A percentile compares a stretch with the other conserved stretches of the same genome.
These are phyloP conservation scores for Vigna reflexopilosa DNA, from an alignment of 306 rosid genomes.

Conservation along the genomic window DNA sequence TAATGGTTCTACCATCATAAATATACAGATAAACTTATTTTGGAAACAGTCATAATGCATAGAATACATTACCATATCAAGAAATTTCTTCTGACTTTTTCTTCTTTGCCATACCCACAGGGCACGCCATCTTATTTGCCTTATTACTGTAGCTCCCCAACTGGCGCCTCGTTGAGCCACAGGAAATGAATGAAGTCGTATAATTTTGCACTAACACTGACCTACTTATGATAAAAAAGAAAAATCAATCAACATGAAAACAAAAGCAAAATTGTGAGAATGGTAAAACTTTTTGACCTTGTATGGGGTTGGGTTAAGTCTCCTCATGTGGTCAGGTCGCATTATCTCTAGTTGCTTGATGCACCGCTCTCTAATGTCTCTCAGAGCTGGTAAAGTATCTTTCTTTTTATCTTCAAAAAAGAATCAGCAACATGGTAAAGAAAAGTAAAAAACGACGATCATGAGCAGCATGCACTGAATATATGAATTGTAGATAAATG, in stretches of 20 bases:
- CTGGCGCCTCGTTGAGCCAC: conserved; percentile 99
- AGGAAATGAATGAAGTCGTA: conserved; percentile 93
- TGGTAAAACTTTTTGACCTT: conserved; percentile 60
- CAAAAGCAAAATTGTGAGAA: neutral
- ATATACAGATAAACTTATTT: conserved; percentile 38
- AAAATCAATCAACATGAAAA: conserved; percentile 31
- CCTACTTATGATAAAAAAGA: conserved; percentile 55
- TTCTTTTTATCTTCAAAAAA: conserved; percentile 57
- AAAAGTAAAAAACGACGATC: conserved; percentile 1
- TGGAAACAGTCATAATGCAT: conserved; percentile 34
- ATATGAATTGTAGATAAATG: conserved; percentile 26
- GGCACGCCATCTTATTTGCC: conserved; percentile 36
- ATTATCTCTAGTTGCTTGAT: conserved; percentile 81
- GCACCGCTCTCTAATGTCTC: conserved; percentile 81
- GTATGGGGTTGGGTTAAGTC: conserved; percentile 95
- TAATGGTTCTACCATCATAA: conserved; percentile 37
- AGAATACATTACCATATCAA: conserved; percentile 28
- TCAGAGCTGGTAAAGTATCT: conserved; percentile 74
- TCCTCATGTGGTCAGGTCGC: conserved; percentile 99
- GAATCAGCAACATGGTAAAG: conserved; percentile 14
- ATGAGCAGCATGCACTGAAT: conserved; percentile 33
- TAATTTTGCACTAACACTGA: conserved; percentile 86
- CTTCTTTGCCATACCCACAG: conserved; percentile 15
- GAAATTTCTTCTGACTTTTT: conserved; percentile 11
- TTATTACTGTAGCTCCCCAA: conserved; percentile 85